These are phyloP conservation scores for Diutina neorugosa DNA, from an alignment of 1,139 yeast genomes.

Conservation along the genomic window DNA sequence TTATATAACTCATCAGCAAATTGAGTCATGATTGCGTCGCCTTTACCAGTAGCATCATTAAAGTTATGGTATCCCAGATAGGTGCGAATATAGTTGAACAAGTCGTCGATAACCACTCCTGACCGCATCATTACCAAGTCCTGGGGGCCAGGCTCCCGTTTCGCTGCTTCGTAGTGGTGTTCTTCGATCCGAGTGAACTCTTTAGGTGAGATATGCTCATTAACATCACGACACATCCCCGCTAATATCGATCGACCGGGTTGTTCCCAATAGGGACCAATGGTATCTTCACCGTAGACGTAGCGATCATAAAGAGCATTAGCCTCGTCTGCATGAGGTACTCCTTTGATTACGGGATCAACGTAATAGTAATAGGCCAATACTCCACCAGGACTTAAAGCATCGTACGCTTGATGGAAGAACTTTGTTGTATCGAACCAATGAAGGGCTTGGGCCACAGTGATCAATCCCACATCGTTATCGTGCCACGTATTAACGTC, in stretches of 20 bases:
- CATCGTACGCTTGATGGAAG: not conserved
- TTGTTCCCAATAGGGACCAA: conserved; percentile 35
- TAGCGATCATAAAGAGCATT: conserved; percentile 19
- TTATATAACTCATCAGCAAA: conserved; percentile 16
- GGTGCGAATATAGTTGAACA: conserved; percentile 21
- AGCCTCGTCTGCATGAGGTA: conserved; percentile 11
- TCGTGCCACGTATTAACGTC: conserved; percentile 22
- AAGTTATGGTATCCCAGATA: conserved; percentile 28
- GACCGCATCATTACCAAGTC: conserved; percentile 15
- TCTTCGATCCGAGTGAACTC: conserved; percentile 17
- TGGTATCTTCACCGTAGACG: conserved; percentile 22
- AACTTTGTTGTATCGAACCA: conserved; percentile 19
- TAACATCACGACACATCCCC: conserved; percentile 17
- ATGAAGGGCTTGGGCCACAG: conserved; percentile 36
- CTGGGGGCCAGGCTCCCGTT: conserved; percentile 8
- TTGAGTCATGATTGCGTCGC: conserved; percentile 12
- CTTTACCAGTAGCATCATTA: conserved; percentile 18
- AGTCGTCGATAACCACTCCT: conserved; percentile 14
- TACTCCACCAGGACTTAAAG: conserved; percentile 19
- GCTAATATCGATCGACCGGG: conserved; percentile 29
- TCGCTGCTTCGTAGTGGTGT: conserved; percentile 16
- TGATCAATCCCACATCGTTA: conserved; percentile 22
- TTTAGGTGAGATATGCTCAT: conserved; percentile 19
- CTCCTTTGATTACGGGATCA: conserved; percentile 26
- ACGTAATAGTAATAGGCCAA: conserved; percentile 34